These are phyloP conservation scores for Microcyclosporella mali DNA, from an alignment of 2,329 filamentous ascomycete genomes.

Conservation along the genomic window DNA sequence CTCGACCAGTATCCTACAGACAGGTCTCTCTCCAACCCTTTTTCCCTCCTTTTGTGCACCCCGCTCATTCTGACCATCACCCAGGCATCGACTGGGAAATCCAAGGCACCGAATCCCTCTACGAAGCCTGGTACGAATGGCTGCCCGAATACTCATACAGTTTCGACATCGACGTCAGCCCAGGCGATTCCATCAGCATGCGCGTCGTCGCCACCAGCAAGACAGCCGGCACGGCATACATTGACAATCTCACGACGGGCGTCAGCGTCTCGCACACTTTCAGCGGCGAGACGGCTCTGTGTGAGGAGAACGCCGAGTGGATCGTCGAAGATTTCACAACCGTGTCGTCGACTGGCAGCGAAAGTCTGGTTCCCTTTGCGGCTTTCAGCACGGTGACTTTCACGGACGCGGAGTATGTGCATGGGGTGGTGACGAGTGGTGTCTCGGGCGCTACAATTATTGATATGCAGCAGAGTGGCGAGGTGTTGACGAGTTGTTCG, in stretches of 20 bases:
- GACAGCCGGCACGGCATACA: slow-evolving; percentile 38
- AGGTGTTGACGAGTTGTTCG: slow-evolving; percentile 11
- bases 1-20: slow-evolving; percentile 26
- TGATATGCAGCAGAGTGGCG: slow-evolving; percentile 41
- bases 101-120: slow-evolving; percentile 38
- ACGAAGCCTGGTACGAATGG: slow-evolving; percentile 58
- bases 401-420: slow-evolving; percentile 25
- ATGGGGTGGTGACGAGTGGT: slow-evolving; percentile 28
- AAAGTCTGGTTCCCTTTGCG: slow-evolving; percentile 39
- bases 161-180: slow-evolving; percentile 43
- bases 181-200: slow-evolving; percentile 42
- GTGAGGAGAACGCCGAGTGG: slow-evolving; percentile 56
- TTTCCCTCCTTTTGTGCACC: too few relatives aligned
- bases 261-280: slow-evolving; percentile 49
- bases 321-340: slow-evolving; percentile 45
- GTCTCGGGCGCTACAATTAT: slow-evolving; percentile 36
- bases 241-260: slow-evolving; percentile 50
- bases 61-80: slow-evolving; percentile 38
- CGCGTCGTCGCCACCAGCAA: slow-evolving; percentile 38
- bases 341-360: neutral
- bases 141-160: slow-evolving; percentile 52
- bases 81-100: slow-evolving; percentile 53
- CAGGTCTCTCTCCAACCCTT: too few relatives aligned
- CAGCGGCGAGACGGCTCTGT: slow-evolving; percentile 42
- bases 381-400: slow-evolving; percentile 46